Base-by-base conservation (phyloP, 2,329 filamentous ascomycete species). In the Penicillium sp. region DNA sequence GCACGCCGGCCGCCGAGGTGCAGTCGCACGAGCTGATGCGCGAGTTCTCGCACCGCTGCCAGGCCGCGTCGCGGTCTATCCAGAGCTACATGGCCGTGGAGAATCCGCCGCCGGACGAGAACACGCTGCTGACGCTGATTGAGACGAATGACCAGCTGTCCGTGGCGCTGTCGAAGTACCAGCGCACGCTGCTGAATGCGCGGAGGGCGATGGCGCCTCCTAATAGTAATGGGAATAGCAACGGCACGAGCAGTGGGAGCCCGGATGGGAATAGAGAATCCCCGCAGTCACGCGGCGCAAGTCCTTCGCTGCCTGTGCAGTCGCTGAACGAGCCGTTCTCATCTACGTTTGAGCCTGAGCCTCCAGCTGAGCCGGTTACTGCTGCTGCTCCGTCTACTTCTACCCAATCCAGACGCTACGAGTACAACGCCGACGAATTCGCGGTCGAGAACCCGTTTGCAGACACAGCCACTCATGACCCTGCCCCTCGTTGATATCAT, bases 101-200 rank as follows among this genome's bases (percentile, higher is more conserved):
- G 56, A 83, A 90, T 68, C 92, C 93, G 0, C 70, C 83, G 1
- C 92, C 93, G 0, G 94, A 97, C 71, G 93, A 96, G 66, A 88
- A 96, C 63, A 97, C 93, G 1, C 91, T 97, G 83, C 86, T 94
- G 68, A 92, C 86, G 14, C 78, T 99, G 60, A 96, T 99, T 66
- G 91, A 97, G 72, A 94, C 91, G 14, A 96, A 96, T 69, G 94
- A 97, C 72, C 89, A 93, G 68, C 79, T 99, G 28, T 89, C 90
- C 59, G 84, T 89, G 46, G 87, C 92, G 0, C 80, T 93, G 42
- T 94, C 86, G 61, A 86, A 91, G 68, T 90, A 97, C 71, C 90
- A 96, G 72, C 85, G 91, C 55, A 88, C 91, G 9, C 77, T 95
- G 42, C 76, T 87, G 6, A 76, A 81, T 59, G 84, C 83, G 8